phyloP scores from a whole-genome alignment of 2,329 filamentous ascomycete species.

The Cordyceps cicadae region DNA sequence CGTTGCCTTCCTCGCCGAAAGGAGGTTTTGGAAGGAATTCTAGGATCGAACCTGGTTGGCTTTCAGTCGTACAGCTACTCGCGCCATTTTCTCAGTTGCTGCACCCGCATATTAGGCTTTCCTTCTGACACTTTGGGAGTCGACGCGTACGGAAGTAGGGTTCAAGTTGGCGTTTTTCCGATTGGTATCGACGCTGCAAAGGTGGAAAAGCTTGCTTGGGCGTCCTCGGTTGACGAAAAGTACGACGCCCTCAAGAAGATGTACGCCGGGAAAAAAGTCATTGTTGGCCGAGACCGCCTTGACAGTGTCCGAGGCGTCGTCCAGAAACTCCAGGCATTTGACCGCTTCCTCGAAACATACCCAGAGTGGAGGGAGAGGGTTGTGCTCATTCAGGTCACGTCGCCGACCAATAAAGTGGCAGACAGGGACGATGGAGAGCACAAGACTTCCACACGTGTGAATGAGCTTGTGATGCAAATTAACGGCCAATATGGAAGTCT shows the following conservation, averaged over 20 bases:
- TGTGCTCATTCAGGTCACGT: slow-evolving; percentile 91
- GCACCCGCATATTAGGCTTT: slow-evolving; percentile 83
- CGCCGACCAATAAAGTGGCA: slow-evolving; percentile 71
- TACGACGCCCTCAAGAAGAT: slow-evolving; percentile 65
- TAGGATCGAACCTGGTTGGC: slow-evolving; percentile 86
- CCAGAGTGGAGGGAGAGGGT: slow-evolving; percentile 90
- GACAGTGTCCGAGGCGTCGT: slow-evolving; percentile 88
- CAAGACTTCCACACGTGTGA: slow-evolving; percentile 81
- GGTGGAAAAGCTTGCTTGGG: slow-evolving; percentile 68
- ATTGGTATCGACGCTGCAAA: slow-evolving; percentile 87
- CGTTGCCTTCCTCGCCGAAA: slow-evolving; percentile 81
- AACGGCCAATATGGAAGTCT: slow-evolving; percentile 85
- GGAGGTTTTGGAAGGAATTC: slow-evolving; percentile 79
- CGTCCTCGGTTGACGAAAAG: slow-evolving; percentile 59
- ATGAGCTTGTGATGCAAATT: slow-evolving; percentile 82
- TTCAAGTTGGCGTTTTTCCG: slow-evolving; percentile 87
- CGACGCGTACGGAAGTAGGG: slow-evolving; percentile 79
- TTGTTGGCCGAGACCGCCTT: slow-evolving; percentile 87
- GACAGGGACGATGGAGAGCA: slow-evolving; percentile 68
- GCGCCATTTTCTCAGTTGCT: slow-evolving; percentile 89
- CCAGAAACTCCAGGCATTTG: slow-evolving; percentile 93
- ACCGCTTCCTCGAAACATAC: slow-evolving; percentile 81
- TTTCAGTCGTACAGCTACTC: slow-evolving; percentile 97
- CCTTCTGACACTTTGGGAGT: slow-evolving; percentile 78
- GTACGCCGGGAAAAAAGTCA: slow-evolving; percentile 87